Evolutionary conservation across 768 basidiomycete species (phyloP).

Genomic region (Polyporus arcularius): DNA sequence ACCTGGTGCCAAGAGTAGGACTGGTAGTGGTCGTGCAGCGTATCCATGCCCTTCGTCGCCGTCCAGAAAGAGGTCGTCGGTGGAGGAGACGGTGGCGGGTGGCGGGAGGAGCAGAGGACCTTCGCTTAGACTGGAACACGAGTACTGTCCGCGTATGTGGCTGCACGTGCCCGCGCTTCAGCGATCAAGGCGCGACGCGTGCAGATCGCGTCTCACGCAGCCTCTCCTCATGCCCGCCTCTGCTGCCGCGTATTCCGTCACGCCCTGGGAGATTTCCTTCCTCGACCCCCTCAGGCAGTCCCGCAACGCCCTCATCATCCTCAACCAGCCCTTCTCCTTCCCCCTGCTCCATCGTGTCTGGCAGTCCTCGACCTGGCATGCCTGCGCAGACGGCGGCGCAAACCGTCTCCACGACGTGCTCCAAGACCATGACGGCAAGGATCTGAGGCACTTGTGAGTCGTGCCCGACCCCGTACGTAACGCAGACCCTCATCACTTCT

Average conservation of each 20-base stretch:
- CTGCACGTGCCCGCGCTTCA: slow-evolving; percentile 22
- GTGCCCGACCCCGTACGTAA: slow-evolving; percentile 16
- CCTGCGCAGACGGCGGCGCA: slow-evolving; percentile 63
- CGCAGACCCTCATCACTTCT: slow-evolving; percentile 4
- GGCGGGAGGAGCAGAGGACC: not conserved
- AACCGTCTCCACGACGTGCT: slow-evolving; percentile 63
- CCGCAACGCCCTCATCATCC: slow-evolving; percentile 67
- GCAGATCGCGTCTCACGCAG: not conserved
- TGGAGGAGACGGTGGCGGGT: not conserved
- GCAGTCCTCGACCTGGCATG: slow-evolving; percentile 30
- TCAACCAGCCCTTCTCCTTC: slow-evolving; percentile 84
- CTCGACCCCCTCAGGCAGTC: slow-evolving; percentile 19
- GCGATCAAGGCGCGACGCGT: slow-evolving; percentile 10
- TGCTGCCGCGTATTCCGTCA: slow-evolving; percentile 5
- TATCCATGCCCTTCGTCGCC: slow-evolving; percentile 23
- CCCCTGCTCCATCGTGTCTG: slow-evolving; percentile 63
- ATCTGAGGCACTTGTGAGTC: slow-evolving; percentile 21
- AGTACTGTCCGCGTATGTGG: slow-evolving; percentile 11
- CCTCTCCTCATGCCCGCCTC: not conserved
- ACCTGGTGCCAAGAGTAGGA: slow-evolving; percentile 90
- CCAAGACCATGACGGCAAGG: slow-evolving; percentile 6
- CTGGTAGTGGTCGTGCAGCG: slow-evolving; percentile 32
- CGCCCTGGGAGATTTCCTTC: slow-evolving; percentile 22
- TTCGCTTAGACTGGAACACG: slow-evolving; percentile 12
- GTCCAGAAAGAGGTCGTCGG: not conserved